Evolutionary conservation across 495 filamentous ascomycete genomes (phyloP).

Genomic region (Jackrogersella multiformis): DNA sequence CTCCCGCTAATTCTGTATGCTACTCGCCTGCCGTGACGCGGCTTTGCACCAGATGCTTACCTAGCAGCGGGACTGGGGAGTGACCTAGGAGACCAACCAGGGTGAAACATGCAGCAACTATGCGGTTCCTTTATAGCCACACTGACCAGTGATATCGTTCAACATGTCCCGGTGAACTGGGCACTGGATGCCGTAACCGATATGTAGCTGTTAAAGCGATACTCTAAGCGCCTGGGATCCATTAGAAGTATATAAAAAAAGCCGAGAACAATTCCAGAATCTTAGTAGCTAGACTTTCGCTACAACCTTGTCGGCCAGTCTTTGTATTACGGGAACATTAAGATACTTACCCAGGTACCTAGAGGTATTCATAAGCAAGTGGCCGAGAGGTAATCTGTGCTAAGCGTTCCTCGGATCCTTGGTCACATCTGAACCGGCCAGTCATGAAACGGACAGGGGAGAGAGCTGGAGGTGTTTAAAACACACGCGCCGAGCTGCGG

Average conservation of each 20-base stretch:
- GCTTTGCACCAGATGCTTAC: no score
- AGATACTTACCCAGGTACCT: not conserved
- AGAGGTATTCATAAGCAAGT: not conserved
- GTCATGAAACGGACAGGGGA: conserved; percentile 40
- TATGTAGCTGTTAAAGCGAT: not conserved
- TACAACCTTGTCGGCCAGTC: conserved; percentile 7
- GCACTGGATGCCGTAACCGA: conserved; percentile 27
- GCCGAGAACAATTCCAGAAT: not conserved
- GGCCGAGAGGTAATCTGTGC: conserved; percentile 16
- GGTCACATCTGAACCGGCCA: conserved; percentile 27
- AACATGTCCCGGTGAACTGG: conserved; percentile 27
- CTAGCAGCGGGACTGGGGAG: no score
- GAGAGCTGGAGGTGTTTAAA: conserved; percentile 18
- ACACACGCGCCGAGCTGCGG: conserved; percentile 41
- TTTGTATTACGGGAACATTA: conserved; percentile 1
- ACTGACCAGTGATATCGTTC: not conserved
- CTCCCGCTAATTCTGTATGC: no score
- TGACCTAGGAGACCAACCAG: no score
- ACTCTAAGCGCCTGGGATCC: conserved; percentile 15
- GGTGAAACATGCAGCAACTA: not conserved
- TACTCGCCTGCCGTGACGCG: no score
- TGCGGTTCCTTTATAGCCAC: not conserved
- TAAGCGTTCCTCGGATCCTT: conserved; percentile 12
- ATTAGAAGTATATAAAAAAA: no score
- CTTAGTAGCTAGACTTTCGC: no score